Percentiles rank a stretch among this genome's conserved stretches.
phyloP scores from a whole-genome alignment of 1,139 yeast species.

The Suhomyces choctaworum region DNA sequence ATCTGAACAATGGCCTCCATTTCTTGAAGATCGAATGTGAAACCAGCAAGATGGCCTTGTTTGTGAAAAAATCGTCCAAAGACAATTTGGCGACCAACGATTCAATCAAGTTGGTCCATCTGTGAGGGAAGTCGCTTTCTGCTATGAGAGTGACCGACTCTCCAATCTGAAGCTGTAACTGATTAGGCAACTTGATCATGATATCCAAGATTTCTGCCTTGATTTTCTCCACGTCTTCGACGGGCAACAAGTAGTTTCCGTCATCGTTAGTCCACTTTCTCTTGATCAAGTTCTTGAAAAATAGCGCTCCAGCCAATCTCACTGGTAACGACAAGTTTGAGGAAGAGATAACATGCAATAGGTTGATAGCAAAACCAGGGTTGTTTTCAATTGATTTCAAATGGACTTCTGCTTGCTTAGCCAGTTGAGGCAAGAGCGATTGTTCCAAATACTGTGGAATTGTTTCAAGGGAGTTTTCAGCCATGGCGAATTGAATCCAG shows the following conservation, averaged over 20 bases:
- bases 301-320: conserved; percentile 85
- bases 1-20: conserved; percentile 93
- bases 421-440: conserved; percentile 50
- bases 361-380: conserved; percentile 72
- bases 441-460: conserved; percentile 50
- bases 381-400: conserved; percentile 61
- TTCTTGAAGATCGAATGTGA: conserved; percentile 95
- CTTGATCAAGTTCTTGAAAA: conserved; percentile 83
- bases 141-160: conserved; percentile 93
- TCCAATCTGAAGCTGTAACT: conserved; percentile 85
- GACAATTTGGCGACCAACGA: conserved; percentile 67
- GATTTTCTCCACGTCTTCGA: conserved; percentile 63
- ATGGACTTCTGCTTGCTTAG: conserved; percentile 61
- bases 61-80: conserved; percentile 65
- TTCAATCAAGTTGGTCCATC: conserved; percentile 81
- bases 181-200: conserved; percentile 77
- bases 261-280: conserved; percentile 90
- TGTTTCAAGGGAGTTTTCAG: conserved; percentile 40
- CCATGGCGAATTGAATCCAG: conserved; percentile 25
- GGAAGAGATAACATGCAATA: conserved; percentile 78
- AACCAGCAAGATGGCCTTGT: conserved; percentile 84
- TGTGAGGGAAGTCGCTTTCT: conserved; percentile 90
- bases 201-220: conserved; percentile 76
- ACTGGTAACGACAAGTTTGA: conserved; percentile 53
- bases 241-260: conserved; percentile 69